Base-by-base conservation (phyloP, 768 basidiomycete species). In the Chalciporus piperatus region DNA sequence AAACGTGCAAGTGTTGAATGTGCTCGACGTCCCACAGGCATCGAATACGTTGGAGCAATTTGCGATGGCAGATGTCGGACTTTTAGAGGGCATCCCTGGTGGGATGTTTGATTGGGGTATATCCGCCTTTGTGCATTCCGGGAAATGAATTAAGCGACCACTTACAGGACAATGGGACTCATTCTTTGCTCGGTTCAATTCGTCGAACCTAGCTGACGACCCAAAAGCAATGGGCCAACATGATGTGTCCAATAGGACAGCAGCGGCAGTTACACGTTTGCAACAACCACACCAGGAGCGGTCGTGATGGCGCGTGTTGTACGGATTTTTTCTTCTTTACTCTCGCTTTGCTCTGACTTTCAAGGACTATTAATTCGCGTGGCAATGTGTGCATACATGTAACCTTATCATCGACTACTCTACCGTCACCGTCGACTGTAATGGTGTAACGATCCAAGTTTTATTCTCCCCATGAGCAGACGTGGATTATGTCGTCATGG, bases 71-170 rank as follows among this genome's bases (percentile, higher is more conserved):
- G 87, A 89, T 63, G 79, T 71, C 52, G 84, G 80, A 16, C 79
- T 87, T 49, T 71, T 92, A 66, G 87, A 90, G 54, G 88, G 88
- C 1, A 82, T 92, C 47, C 90, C 90, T 39, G 85, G 84, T 4
- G 78, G 81, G 17, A 91, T 92, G 88, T 92, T 90, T 69, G 89
- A 92, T 67, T 92, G 88, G 87, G 81, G 89, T 89, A 60, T 57
- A 78, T 74, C 48, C 13, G 1, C 58, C 76, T 73, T 50, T 20
- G 39, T 46, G 54, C 39, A 46, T 45, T 35, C 38, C 45, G 20
- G 13, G 23, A 39, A 20, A 43, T 25, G 13, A 6, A 38, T 6
- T 32, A 40, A 42, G 32, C n/a, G 44, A 47, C 46, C 47, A 20
- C 50, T 40, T 41, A 41, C 63, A 91, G 89, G 82, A 40, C 87